A percentile compares a stretch with the other conserved stretches of the same genome.
Conservation (phyloP, 2,329 filamentous ascomycete species). For the Talaromyces sp. region DNA sequence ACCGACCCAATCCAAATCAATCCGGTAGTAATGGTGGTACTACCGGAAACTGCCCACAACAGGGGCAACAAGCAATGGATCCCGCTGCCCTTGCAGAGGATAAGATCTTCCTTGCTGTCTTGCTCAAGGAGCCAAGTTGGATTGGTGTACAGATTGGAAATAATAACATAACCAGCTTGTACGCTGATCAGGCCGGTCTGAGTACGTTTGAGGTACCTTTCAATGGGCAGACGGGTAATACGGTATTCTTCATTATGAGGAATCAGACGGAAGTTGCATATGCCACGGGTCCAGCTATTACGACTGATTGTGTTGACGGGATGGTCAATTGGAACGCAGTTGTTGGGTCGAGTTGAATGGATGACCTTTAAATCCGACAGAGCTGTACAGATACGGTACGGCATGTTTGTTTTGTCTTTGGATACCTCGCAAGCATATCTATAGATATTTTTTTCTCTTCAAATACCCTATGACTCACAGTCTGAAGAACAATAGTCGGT, state of each 20-base stretch:
- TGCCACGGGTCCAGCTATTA: constrained; percentile 28
- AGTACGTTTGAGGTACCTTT: constrained; percentile 32
- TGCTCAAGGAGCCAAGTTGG: constrained; percentile 24
- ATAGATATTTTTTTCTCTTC: no score
- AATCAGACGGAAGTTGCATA: constrained; percentile 20
- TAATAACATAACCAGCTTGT: constrained; percentile 18
- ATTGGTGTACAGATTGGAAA: constrained; percentile 28
- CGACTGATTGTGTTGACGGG: constrained; percentile 23
- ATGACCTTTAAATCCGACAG: background rate
- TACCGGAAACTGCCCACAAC: constrained; percentile 30
- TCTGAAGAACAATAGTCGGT: background rate
- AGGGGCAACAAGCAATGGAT: constrained; percentile 24
- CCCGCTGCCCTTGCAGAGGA: constrained; percentile 29
- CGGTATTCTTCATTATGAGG: constrained; percentile 25
- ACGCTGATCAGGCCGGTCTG: constrained; percentile 22
- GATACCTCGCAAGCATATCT: background rate
- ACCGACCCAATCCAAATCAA: constrained; percentile 28
- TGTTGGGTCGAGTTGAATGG: constrained; percentile 28
- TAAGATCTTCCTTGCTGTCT: constrained; percentile 27
- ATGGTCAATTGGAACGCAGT: constrained; percentile 34
- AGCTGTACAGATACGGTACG: background rate
- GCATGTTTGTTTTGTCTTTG: background rate
- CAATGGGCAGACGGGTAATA: constrained; percentile 25
- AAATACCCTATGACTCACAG: background rate
- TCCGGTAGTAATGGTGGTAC: constrained; percentile 28